Evolutionary conservation across 2,329 filamentous ascomycete species (phyloP).

Genomic region (Pseudogymnoascus sp.): DNA sequence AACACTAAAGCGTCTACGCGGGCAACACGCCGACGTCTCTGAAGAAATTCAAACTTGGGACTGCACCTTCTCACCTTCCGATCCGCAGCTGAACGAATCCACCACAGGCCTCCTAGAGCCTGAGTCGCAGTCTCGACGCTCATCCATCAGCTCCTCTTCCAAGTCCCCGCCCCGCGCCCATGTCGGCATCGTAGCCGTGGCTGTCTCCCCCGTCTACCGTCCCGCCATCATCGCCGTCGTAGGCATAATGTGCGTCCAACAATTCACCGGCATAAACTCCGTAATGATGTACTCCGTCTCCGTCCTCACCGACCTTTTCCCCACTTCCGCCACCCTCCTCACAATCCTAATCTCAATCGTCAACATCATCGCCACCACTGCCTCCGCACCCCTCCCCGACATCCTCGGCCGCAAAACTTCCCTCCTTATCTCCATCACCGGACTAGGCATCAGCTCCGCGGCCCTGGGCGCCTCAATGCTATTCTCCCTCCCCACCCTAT

Average conservation of each 20-base stretch:
- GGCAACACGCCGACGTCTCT: constrained; percentile 56
- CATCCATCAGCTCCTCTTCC: constrained; percentile 21
- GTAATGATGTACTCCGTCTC: constrained; percentile 98
- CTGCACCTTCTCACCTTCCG: constrained; percentile 25
- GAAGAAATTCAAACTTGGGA: constrained; percentile 62
- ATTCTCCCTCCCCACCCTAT: constrained; percentile 61
- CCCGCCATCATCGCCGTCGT: constrained; percentile 74
- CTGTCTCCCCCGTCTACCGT: constrained; percentile 58
- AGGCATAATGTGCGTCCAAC: constrained; percentile 86
- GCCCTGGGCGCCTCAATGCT: constrained; percentile 74
- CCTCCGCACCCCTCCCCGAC: constrained; percentile 77
- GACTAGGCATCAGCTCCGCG: constrained; percentile 73
- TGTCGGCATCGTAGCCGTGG: constrained; percentile 55
- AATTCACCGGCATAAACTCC: constrained; percentile 89
- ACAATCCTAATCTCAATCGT: constrained; percentile 81
- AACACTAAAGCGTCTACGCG: constrained; percentile 68
- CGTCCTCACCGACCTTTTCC: constrained; percentile 71
- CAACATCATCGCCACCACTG: constrained; percentile 75
- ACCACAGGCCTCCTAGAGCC: constrained; percentile 19
- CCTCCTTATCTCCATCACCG: constrained; percentile 70
- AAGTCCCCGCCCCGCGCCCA: constrained; percentile 25
- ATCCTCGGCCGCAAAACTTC: constrained; percentile 80
- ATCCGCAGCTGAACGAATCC: constrained; percentile 20
- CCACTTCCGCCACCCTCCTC: constrained; percentile 70
- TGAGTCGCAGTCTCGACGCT: constrained; percentile 17